Evolutionary conservation across 371 early-diverging fungal genomes (phyloP), one percentile per base, ranked within the genome.

Genomic region (Funneliformis caledonium): DNA sequence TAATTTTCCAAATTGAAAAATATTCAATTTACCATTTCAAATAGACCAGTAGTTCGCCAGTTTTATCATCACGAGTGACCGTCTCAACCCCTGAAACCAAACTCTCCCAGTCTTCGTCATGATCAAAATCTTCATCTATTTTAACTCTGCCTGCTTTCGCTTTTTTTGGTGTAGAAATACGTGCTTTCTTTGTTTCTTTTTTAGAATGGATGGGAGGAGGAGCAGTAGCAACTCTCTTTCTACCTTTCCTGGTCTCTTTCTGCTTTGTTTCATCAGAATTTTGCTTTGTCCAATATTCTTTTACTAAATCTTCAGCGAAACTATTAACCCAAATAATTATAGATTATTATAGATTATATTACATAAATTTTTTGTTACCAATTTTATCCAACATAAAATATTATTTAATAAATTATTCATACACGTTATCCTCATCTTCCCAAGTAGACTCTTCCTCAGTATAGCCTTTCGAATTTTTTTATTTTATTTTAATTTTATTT

Each of bases 31-130:
- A 79, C 79, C 79, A 79, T 69, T 48, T 68, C 37, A 79, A 65
- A 60, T 65, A 79, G 19, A 79, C 79, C 69, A 79, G 22, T 67
- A 79, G 37, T 68, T 79, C 79, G 2, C 72, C 72, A n/a, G 79
- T 59, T 70, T 79, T 79, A 43, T 79, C 79, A 69, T 79, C 79
- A 52, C 79, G 68, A 52, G 79, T 79, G 16, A 79, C 79, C 8
- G 79, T 79, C 26, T 79, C 79, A 69, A 79, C 79, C 11, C 70
- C 50, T 10, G 59, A 42, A 67, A 79, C 60, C 22, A 56, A 14
- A 37, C 48, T 37, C 22, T 79, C 79, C 79, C 79, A 79, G 14
- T 69, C 70, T 50, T 79, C 79, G 16, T 79, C 79, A 48, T 69
- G 26, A 33, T 56, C 70, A 8, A 64, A 33, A 4, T 52, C 52